Evolutionary conservation across 148 eudicot genomes (phyloP).

Genomic region (Chenopodium berlandieri): DNA sequence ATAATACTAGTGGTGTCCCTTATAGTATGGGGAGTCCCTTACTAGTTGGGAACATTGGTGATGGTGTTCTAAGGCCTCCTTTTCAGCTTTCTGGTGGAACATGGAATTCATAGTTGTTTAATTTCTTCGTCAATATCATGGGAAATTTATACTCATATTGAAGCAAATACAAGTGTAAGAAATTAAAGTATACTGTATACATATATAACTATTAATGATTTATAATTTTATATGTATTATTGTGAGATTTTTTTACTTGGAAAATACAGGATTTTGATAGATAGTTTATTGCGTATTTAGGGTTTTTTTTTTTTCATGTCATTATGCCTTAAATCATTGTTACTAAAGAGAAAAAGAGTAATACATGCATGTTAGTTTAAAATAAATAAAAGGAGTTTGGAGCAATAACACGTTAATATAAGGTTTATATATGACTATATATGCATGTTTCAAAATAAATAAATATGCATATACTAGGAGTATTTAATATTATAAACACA

Average conservation of each 20-base stretch:
- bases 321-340: neutral
- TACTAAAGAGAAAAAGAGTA: no score
- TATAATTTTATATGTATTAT: neutral
- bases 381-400: no score
- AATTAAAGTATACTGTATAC: neutral
- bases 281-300: neutral
- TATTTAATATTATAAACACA: no score
- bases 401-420: no score
- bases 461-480: no score
- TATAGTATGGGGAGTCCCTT: constrained; percentile 29
- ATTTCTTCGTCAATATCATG: neutral
- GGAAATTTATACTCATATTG: constrained; percentile 1
- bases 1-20: neutral
- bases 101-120: constrained; percentile 25
- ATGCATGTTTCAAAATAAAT: no score
- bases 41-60: constrained; percentile 26
- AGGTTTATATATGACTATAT: no score
- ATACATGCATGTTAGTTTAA: no score
- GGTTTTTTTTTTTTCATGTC: neutral
- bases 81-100: constrained; percentile 27
- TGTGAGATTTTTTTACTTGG: neutral
- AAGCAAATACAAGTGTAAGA: constrained; percentile 5
- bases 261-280: neutral
- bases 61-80: constrained; percentile 26
- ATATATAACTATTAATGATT: neutral